A percentile compares a stretch with the other conserved stretches of the same genome.
phyloP scores from a whole-genome alignment of 2,329 filamentous ascomycete genomes.

The Gremmenia infestans region DNA sequence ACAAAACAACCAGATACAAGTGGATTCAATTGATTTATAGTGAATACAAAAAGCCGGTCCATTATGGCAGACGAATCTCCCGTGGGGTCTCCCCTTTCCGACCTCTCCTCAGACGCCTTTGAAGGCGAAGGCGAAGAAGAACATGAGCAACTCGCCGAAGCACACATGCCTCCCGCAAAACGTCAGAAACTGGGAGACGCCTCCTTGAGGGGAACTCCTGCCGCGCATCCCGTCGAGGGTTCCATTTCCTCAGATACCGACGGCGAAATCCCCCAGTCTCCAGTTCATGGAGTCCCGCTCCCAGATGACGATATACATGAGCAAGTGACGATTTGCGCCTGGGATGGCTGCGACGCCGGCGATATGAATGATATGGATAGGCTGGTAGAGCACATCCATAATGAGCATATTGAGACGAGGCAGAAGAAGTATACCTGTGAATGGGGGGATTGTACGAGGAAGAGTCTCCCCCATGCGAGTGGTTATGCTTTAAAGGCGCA shows the following conservation, averaged over 20 bases:
- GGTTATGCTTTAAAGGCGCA: conserved; percentile 95
- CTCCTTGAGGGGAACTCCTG: conserved; percentile 18
- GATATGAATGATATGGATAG: conserved; percentile 77
- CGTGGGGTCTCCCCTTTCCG: conserved; percentile 55
- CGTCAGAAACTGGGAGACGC: conserved; percentile 26
- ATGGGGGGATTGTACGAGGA: conserved; percentile 84
- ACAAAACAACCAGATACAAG: not conserved
- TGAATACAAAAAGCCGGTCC: not conserved
- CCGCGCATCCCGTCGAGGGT: conserved; percentile 44
- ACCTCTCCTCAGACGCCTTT: conserved; percentile 58
- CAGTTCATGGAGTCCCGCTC: conserved; percentile 49
- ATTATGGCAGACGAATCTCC: conserved; percentile 48
- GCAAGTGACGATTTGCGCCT: conserved; percentile 72
- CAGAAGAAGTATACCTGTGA: conserved; percentile 99
- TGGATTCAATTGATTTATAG: not conserved
- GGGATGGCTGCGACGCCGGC: conserved; percentile 68
- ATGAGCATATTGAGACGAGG: conserved; percentile 86
- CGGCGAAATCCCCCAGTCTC: conserved; percentile 73
- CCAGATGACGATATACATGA: conserved; percentile 74
- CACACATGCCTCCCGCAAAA: conserved; percentile 31
- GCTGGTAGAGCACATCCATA: conserved; percentile 79
- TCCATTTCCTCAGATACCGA: conserved; percentile 89
- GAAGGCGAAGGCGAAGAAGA: conserved; percentile 45
- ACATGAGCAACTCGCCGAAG: conserved; percentile 44
- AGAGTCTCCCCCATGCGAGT: conserved; percentile 87